Evolutionary conservation across 257 asterid species (phyloP).

Genomic region (Scutellaria barbata): DNA sequence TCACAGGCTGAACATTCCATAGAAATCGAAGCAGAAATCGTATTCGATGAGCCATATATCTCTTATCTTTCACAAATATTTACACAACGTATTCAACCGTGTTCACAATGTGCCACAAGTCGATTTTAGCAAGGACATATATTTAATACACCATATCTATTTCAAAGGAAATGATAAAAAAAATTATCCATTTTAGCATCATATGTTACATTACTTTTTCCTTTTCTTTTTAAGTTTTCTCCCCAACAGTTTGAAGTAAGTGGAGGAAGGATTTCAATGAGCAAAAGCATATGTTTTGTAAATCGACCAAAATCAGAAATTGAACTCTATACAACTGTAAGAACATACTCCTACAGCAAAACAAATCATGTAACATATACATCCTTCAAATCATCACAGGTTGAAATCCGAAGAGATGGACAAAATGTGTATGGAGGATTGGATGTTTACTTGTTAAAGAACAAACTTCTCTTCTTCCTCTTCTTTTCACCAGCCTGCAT

Average conservation of each 20-base stretch:
- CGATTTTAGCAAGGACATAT: background rate
- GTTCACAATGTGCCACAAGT: too few species aligned
- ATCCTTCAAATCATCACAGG: constrained; percentile 13
- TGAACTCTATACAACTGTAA: constrained; percentile 31
- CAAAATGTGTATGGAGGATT: background rate
- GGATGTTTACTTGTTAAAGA: constrained; percentile 61
- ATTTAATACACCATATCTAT: too few species aligned
- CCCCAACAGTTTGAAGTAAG: background rate
- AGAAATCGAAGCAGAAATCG: too few species aligned
- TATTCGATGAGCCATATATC: too few species aligned
- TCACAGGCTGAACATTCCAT: too few species aligned
- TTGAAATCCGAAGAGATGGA: background rate
- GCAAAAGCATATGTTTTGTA: constrained; percentile 21
- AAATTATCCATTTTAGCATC: background rate
- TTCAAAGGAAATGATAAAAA: background rate
- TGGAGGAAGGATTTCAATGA: background rate
- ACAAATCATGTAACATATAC: constrained; percentile 14
- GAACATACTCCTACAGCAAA: constrained; percentile 26
- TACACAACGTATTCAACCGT: too few species aligned
- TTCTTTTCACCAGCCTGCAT: constrained; percentile 88
- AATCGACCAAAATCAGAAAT: constrained; percentile 10
- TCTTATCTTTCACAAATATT: too few species aligned
- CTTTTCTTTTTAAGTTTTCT: too few species aligned
- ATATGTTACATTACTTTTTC: background rate
- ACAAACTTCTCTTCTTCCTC: constrained; percentile 72